Evolutionary conservation across 257 asterid genomes (phyloP).

Genomic region (Solanum tarijense): DNA sequence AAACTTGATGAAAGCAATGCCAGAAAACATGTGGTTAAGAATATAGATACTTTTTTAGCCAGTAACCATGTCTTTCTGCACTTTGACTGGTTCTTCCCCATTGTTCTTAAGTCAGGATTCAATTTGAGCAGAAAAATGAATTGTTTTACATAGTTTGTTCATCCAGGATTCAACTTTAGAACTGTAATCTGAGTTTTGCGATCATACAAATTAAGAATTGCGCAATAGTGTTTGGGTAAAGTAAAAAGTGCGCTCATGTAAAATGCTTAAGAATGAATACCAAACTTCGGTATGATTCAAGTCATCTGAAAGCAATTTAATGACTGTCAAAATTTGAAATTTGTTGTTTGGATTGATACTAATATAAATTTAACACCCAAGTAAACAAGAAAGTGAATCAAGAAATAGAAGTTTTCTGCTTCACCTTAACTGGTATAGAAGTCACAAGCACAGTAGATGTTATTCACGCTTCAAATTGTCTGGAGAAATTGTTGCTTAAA

Average conservation of each 20-base stretch:
- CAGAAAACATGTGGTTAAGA: not conserved
- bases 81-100: not conserved
- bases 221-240: not conserved
- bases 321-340: not conserved
- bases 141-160: not conserved
- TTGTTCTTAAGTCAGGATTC: not conserved
- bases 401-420: not conserved
- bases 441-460: not conserved
- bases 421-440: not conserved
- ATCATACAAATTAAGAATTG: not conserved
- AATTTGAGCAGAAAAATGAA: not conserved
- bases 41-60: not conserved
- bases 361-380: not conserved
- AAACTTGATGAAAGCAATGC: not conserved
- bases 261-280: not conserved
- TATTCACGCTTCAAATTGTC: not conserved
- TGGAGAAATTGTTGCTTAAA: not conserved
- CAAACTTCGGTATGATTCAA: not conserved
- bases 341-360: not conserved
- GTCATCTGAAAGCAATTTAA: not conserved
- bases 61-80: not conserved
- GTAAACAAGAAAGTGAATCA: not conserved
- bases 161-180: not conserved
- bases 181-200: not conserved
- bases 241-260: not conserved